Evolutionary conservation across 441 rosid species (phyloP), one percentile per base, ranked within the genome.

Genomic region (Dalechampia spathulata): DNA sequence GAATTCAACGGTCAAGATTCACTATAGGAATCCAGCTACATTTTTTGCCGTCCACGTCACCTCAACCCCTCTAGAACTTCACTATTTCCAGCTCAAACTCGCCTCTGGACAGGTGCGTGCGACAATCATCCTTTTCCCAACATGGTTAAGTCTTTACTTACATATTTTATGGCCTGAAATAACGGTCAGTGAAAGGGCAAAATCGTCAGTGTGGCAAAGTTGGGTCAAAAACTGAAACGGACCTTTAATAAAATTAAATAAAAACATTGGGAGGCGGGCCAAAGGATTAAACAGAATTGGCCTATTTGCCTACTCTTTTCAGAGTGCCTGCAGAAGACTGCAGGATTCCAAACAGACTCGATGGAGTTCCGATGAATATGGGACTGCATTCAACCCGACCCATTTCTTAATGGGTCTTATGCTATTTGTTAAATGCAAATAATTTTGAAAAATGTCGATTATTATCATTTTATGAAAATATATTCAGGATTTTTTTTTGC

Each of bases 21-120:
- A 69, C 21, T 91, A 84, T 80, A 68, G 75, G 48, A 91, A 91
- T 54, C 89, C 96, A 3, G 90, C 83, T 2, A 83, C 90, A 1
- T 91, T 91, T 67, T 91, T 78, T 52, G 77, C 93, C 66, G 93
- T 91, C 75, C 96, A 88, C 74, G 96, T 91, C 75, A 88, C 87
- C 28, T 70, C 86, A 3, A 71, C 91, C 2, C 95, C 98, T 10
- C 52, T 82, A 2, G 82, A 82, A 57, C 86, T 91, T 51, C 81
- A 72, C 74, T 78, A 78, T 70, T 80, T 72, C 75, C 90, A 76
- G 81, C 96, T 88, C 51, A 76, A 65, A 22, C 57, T 91, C 39
- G 91, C 95, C 61, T 78, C 96, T 32, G 96, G 96, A 15, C 80
- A 83, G 78, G 96, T 86, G 64, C 52, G 50, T n/a, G 2, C 14